A percentile compares a stretch with the other conserved stretches of the same genome.
Conservation (phyloP, 176 grass and related monocot species). For the Carex littledalei region DNA sequence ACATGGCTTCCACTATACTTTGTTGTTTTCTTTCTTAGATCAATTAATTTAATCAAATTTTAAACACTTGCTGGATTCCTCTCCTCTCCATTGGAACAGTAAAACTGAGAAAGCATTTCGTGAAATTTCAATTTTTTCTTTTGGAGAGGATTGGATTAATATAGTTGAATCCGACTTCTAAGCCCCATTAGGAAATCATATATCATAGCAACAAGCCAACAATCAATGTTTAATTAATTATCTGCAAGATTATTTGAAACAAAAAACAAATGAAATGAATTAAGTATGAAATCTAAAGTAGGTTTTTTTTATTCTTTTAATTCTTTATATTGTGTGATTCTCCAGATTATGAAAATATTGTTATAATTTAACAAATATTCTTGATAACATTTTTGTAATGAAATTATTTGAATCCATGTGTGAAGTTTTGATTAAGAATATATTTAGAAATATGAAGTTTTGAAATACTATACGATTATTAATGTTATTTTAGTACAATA, state of each 20-base stretch:
- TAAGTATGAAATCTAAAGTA: too few relatives aligned
- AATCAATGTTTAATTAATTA: not conserved
- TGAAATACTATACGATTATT: too few relatives aligned
- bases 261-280: not conserved
- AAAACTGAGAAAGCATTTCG: not conserved
- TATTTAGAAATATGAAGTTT: too few relatives aligned
- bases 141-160: not conserved
- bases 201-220: not conserved
- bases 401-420: not conserved
- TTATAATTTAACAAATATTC: not conserved
- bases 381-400: not conserved
- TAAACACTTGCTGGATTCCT: not conserved
- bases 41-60: not conserved
- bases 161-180: not conserved
- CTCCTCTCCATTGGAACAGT: not conserved
- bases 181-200: not conserved
- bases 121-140: not conserved
- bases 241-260: too few relatives aligned
- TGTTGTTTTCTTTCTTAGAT: not conserved
- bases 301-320: too few relatives aligned
- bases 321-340: too few relatives aligned
- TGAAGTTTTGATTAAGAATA: not conserved
- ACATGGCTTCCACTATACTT: conserved; percentile 17
- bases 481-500: too few relatives aligned
- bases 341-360: too few relatives aligned